Evolutionary conservation across 192 early-diverging fungal genomes (phyloP).

Genomic region (Phycomyces blakesleeanus): DNA sequence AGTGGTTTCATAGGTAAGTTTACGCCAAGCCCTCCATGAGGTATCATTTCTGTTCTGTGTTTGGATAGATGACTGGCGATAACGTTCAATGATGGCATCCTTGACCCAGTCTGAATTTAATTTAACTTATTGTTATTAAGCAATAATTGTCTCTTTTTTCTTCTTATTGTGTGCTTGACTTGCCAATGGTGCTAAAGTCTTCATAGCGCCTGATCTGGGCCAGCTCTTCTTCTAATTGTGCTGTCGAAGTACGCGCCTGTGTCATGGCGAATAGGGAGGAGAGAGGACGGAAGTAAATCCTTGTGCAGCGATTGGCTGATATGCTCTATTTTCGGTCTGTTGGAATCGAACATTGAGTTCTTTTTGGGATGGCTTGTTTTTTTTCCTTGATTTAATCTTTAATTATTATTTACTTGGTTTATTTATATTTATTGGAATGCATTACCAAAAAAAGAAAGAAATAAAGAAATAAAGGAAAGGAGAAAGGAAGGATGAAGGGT

Average conservation of each 20-base stretch:
- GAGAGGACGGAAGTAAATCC: neutral
- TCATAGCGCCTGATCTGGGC: slow-evolving; percentile 54
- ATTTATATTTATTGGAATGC: no score
- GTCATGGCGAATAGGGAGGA: neutral
- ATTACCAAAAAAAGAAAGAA: neutral
- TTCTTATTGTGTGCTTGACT: neutral
- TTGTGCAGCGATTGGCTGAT: neutral
- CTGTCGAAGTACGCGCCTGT: slow-evolving; percentile 16
- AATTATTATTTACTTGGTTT: neutral
- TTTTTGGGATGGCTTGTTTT: neutral
- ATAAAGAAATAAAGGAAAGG: neutral
- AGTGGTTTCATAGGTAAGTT: slow-evolving; percentile 61
- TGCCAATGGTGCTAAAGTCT: slow-evolving; percentile 68
- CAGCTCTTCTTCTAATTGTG: slow-evolving; percentile 40
- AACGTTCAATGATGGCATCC: slow-evolving; percentile 59
- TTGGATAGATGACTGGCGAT: slow-evolving; percentile 42
- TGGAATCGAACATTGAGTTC: neutral
- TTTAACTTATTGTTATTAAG: neutral
- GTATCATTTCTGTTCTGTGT: slow-evolving; percentile 31
- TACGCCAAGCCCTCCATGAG: slow-evolving; percentile 49
- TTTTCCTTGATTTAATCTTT: neutral
- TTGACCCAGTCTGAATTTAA: slow-evolving; percentile 58
- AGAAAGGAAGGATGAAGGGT: neutral
- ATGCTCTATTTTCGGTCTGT: neutral
- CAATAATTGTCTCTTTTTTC: neutral